These are phyloP conservation scores for Aspergillus eucalypticola DNA, from an alignment of 2,329 filamentous ascomycete species.

Conservation along the genomic window DNA sequence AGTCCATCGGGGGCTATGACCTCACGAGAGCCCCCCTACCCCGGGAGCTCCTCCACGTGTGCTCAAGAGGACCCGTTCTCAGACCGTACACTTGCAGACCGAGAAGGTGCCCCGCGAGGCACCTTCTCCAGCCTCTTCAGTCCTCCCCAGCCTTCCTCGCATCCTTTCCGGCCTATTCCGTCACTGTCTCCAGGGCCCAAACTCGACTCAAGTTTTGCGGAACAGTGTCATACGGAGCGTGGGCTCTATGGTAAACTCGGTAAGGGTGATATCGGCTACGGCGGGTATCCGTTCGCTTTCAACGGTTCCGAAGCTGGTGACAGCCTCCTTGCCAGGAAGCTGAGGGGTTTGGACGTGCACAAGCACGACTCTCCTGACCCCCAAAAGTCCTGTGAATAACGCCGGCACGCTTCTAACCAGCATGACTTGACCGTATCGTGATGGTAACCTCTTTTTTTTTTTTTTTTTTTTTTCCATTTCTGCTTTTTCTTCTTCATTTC, in stretches of 20 bases:
- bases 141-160: slow-evolving; percentile 9
- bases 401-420: neutral
- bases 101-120: neutral
- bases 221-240: slow-evolving; percentile 35
- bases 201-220: slow-evolving; percentile 20
- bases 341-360: slow-evolving; percentile 63
- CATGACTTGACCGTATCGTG: neutral
- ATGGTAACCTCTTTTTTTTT: slow-evolving; percentile 1
- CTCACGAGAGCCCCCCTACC: slow-evolving; percentile 8
- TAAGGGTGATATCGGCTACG: slow-evolving; percentile 65
- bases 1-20: neutral
- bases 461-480: neutral
- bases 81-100: neutral
- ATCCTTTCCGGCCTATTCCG: slow-evolving; percentile 23
- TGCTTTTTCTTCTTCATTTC: neutral
- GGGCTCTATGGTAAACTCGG: slow-evolving; percentile 66
- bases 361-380: slow-evolving; percentile 19
- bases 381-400: neutral
- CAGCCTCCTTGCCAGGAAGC: slow-evolving; percentile 68
- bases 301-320: slow-evolving; percentile 54
- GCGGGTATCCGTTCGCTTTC: slow-evolving; percentile 55
- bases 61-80: neutral
- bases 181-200: slow-evolving; percentile 26
- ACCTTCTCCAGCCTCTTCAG: neutral
- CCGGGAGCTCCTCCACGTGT: slow-evolving; percentile 12